Evolutionary conservation across 306 rosid genomes (phyloP).

Genomic region (Sesbania bispinosa): DNA sequence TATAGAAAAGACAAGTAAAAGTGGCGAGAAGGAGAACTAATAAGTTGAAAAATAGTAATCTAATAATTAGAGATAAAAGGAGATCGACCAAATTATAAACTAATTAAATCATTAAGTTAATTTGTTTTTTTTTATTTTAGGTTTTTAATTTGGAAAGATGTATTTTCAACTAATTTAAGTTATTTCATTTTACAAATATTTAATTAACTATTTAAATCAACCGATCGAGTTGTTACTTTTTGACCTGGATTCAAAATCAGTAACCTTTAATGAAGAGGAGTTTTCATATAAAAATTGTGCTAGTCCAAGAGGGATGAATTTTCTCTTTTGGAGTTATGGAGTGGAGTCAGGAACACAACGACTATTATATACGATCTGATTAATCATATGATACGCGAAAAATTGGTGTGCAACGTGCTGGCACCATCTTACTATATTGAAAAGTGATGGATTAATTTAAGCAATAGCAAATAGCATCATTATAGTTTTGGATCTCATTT

Average conservation of each 20-base stretch:
- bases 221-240: background rate
- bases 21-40: no score
- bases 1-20: no score
- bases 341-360: background rate
- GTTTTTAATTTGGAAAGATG: background rate
- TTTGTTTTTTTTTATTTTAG: no score
- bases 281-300: background rate
- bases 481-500: conserved; percentile 23
- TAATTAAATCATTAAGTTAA: no score
- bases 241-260: background rate
- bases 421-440: background rate
- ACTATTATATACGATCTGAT: background rate
- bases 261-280: background rate
- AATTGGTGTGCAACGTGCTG: background rate
- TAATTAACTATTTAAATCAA: no score
- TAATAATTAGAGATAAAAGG: no score
- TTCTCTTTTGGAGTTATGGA: background rate
- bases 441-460: conserved; percentile 2
- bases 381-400: conserved; percentile 3
- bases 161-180: no score
- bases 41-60: no score
- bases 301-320: background rate
- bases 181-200: background rate
- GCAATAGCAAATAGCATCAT: conserved; percentile 9
- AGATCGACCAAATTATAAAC: no score